phyloP scores from a whole-genome alignment of 1,139 yeast genomes.

The Ashbya aceris region DNA sequence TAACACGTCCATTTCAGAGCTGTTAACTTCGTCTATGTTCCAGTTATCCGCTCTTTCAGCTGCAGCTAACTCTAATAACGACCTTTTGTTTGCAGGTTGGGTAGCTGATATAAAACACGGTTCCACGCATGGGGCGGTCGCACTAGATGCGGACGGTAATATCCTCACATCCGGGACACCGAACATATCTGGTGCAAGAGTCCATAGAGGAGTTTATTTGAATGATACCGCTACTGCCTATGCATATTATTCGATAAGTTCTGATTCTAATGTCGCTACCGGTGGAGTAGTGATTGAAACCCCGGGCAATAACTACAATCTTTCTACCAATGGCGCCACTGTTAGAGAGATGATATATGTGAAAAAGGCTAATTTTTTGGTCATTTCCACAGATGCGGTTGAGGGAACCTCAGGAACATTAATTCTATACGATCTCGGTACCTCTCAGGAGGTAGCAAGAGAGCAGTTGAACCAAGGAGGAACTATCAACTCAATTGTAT shows the following conservation, averaged over 20 bases:
- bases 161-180: constrained; percentile 1
- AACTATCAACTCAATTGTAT: constrained; percentile 44
- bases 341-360: constrained; percentile 13
- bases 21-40: constrained; percentile 20
- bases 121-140: constrained; percentile 14
- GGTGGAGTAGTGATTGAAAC: constrained; percentile 19
- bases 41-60: constrained; percentile 24
- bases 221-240: constrained; percentile 21
- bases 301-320: constrained; percentile 28
- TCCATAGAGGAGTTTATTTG: constrained; percentile 19
- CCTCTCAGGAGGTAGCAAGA: constrained; percentile 14
- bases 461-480: constrained; percentile 26
- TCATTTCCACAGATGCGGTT: constrained; percentile 14
- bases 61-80: constrained; percentile 21
- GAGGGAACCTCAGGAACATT: constrained; percentile 9
- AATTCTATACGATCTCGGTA: constrained; percentile 17
- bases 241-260: constrained; percentile 21
- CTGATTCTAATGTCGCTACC: constrained; percentile 21
- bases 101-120: constrained; percentile 11
- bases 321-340: constrained; percentile 3
- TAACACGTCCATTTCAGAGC: constrained; percentile 9
- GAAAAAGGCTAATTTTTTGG: constrained; percentile 13
- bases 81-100: constrained; percentile 34
- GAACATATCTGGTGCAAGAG: background rate
- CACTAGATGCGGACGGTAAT: constrained; percentile 8